Evolutionary conservation across 2,329 filamentous ascomycete species (phyloP), one percentile per base, ranked within the genome.

Genomic region (Cytospora mali): DNA sequence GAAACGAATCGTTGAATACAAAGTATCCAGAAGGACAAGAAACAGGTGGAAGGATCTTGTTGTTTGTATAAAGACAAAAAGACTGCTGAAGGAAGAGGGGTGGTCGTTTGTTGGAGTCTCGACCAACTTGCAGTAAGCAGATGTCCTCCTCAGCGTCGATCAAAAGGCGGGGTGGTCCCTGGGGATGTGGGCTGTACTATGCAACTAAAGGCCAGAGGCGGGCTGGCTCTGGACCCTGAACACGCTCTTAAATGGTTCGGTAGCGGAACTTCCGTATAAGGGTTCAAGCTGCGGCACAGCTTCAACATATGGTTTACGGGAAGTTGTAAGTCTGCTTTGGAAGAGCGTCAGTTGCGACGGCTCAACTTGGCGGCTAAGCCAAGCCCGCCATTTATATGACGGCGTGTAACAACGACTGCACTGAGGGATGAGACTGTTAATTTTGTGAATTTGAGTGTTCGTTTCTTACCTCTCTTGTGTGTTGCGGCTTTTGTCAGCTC

Each of bases 61-160:
- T 21, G 13, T 10, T n/a, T 9, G 31, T 35, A 21, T 11, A 35
- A 5, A 23, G 10, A 21, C 29, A 21, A n/a, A 35, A 4, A 35
- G 28, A 29, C 6, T 27, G 42, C n/a, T 48, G 55, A 31, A 48
- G 42, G 73, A 73, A 70, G 29, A 21, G 28, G 29, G 50, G 57
- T 28, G 50, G 51, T 31, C n/a, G n/a, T 13, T 23, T 1, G 25
- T 46, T 39, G 27, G 21, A 14, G 48, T 23, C 39, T 51, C 29
- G 35, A 58, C 58, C 51, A 39, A n/a, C 27, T 60, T 54, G n/a
- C n/a, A 46, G 42, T n/a, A n/a, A n/a, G n/a, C n/a, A n/a, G n/a
- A n/a, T n/a, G n/a, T n/a, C n/a, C n/a, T 64, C 29, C 48, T 35
- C 48, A 10, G 51, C 31, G 63, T 42, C 51, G 55, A 56, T 54